Evolutionary conservation across 2,329 filamentous ascomycete genomes (phyloP).

Genomic region (Xylaria sp.): DNA sequence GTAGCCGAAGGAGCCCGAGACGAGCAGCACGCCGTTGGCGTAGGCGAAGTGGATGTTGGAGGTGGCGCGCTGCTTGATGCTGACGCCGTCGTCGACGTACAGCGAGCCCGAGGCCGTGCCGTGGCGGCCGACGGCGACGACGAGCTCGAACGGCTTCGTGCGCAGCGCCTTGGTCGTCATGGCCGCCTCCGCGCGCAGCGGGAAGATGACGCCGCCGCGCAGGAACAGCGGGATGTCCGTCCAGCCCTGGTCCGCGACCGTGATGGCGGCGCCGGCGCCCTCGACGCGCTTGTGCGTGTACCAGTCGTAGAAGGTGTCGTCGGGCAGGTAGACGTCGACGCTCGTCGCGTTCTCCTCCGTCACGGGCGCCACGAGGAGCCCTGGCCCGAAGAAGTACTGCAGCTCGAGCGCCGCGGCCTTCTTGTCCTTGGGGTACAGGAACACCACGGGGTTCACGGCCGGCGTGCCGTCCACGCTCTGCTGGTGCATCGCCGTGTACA

Average conservation of each 20-base stretch:
- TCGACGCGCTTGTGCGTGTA: conserved; percentile 60
- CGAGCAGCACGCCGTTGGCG: conserved; percentile 59
- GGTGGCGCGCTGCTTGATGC: conserved; percentile 66
- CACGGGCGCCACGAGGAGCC: conserved; percentile 58
- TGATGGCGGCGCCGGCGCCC: conserved; percentile 54
- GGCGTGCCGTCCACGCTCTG: conserved; percentile 72
- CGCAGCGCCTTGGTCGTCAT: conserved; percentile 73
- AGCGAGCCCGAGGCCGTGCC: conserved; percentile 73
- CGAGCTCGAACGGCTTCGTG: conserved; percentile 73
- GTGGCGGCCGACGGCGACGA: conserved; percentile 72
- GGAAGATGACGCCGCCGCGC: conserved; percentile 72
- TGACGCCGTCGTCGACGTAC: conserved; percentile 82
- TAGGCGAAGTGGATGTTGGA: conserved; percentile 70
- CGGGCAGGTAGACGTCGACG: conserved; percentile 59
- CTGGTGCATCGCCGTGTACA: conserved; percentile 74
- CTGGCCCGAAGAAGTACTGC: conserved; percentile 60
- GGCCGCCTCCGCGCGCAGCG: conserved; percentile 63
- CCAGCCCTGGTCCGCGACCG: conserved; percentile 53
- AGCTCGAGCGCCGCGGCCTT: conserved; percentile 55
- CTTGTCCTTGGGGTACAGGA: conserved; percentile 67
- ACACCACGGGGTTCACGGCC: conserved; percentile 74
- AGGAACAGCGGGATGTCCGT: conserved; percentile 74
- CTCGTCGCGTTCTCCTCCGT: conserved; percentile 56
- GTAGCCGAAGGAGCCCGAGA: conserved; percentile 66
- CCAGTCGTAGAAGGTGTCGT: conserved; percentile 61